Evolutionary conservation across 345 rosid genomes (phyloP).

Genomic region (Arabidopsis suecica): DNA sequence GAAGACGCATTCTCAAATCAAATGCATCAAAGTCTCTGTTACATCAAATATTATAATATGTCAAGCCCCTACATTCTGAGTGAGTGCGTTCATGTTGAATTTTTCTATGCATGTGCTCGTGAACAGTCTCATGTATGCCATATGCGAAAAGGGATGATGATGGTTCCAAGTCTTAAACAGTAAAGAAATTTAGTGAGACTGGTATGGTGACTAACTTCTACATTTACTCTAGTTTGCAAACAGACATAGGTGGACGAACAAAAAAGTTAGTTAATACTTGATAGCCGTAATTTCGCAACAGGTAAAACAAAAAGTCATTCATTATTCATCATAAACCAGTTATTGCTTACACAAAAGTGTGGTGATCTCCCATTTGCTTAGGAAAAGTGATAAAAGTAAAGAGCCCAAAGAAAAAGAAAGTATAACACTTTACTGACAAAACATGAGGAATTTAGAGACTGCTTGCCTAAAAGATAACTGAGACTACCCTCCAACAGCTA

Average conservation of each 20-base stretch:
- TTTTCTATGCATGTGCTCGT: neutral
- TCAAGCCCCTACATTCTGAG: conserved; percentile 12
- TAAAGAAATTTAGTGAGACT: neutral
- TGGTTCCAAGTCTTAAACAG: neutral
- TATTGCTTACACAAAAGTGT: neutral
- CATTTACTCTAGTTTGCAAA: neutral
- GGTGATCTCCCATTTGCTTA: neutral
- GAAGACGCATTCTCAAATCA: conserved; percentile 94
- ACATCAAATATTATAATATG: conserved; percentile 38
- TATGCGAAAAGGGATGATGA: neutral
- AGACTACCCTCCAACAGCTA: neutral
- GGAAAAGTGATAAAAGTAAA: neutral
- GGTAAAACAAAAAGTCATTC: neutral
- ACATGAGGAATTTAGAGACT: neutral
- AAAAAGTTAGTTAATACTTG: neutral
- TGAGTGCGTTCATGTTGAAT: neutral
- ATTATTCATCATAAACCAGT: neutral
- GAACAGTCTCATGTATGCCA: neutral
- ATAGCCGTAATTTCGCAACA: neutral
- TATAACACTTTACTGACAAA: neutral
- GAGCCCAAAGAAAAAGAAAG: neutral
- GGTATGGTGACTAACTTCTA: neutral
- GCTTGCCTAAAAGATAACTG: neutral
- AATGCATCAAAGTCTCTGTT: conserved; percentile 94
- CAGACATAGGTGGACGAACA: neutral